Base-by-base conservation (phyloP, 139 green algal genomes). In the Chlorella ohadii region DNA sequence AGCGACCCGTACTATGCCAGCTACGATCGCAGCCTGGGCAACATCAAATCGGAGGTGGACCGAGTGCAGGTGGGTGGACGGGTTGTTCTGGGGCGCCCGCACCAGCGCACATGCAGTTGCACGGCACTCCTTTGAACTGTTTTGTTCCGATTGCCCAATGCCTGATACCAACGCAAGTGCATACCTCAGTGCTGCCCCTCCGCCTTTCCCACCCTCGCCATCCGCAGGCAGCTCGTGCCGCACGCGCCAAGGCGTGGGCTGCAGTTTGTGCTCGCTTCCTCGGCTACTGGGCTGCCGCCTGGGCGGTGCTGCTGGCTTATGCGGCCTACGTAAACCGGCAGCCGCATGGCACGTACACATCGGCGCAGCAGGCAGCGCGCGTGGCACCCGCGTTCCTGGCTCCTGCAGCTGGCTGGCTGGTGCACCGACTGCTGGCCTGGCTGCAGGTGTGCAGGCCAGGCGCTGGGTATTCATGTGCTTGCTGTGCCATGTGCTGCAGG, bases 1-100 rank as follows among this genome's bases (percentile, higher is more conserved):
- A 82, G 76, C 76, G 76, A 82, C 76, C 76, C 76, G 20, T 82
- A 82, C 38, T 82, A 82, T 31, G 76, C 76, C 34, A 59, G 27
- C 57, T 82, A 82, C 23, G 76, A 82, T 12, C 76, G 76, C 20
- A 72, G 59, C 4, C 36, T 82, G 59, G 76, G 76, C 7, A 82
- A 82, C 76, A 82, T 82, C 36, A 82, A 82, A n/a, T 36, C 76
- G 20, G 76, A 82, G 76, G 34, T 82, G 38, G 76, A 82, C 25
- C 65, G 76, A 20, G n/a, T 82, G 33, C 76, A 82, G 57, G 76
- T 72, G 59, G n/a, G n/a, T n/a, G n/a, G n/a, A n/a, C 23, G 55
- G 19, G n/a, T 25, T 47, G 47, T 28, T n/a, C n/a, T n/a, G n/a
- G n/a, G n/a, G n/a, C n/a, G n/a, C n/a, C n/a, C n/a, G n/a, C n/a